Evolutionary conservation across 1,284 basidiomycete species (phyloP).

Genomic region (Trichosporon asahii): DNA sequence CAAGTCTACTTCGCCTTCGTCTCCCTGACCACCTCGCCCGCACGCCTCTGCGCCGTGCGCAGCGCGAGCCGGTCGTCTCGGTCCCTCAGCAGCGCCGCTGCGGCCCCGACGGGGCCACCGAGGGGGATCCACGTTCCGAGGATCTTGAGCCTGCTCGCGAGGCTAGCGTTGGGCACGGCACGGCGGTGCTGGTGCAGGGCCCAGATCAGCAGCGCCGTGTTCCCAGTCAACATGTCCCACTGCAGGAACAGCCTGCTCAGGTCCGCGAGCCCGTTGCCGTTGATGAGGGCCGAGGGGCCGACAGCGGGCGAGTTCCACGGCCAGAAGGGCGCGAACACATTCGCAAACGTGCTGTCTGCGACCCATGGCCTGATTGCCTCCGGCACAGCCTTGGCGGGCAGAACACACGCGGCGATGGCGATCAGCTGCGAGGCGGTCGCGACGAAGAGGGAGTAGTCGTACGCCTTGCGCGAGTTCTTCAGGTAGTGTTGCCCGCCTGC

Average conservation of each 20-base stretch:
- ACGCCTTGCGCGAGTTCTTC: background rate
- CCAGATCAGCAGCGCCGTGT: background rate
- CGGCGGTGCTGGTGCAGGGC: constrained; percentile 3
- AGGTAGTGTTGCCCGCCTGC: background rate
- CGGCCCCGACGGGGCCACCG: background rate
- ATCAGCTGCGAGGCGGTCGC: background rate
- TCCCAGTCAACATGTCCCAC: background rate
- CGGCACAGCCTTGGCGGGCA: background rate
- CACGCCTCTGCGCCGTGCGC: background rate
- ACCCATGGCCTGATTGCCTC: background rate
- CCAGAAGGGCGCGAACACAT: background rate
- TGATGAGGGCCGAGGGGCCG: background rate
- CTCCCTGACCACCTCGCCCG: background rate
- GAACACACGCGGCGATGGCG: background rate
- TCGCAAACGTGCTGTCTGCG: background rate
- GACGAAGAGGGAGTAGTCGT: background rate
- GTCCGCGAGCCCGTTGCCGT: background rate
- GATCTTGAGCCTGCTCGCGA: background rate
- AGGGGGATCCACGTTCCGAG: background rate
- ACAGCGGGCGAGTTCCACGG: constrained; percentile 1
- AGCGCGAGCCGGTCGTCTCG: background rate
- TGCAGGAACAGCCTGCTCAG: background rate
- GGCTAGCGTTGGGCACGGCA: background rate
- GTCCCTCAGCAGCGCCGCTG: background rate
- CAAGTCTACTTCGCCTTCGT: background rate